Conservation (phyloP, 2,329 filamentous ascomycete species). For the Aciculosporium take region DNA sequence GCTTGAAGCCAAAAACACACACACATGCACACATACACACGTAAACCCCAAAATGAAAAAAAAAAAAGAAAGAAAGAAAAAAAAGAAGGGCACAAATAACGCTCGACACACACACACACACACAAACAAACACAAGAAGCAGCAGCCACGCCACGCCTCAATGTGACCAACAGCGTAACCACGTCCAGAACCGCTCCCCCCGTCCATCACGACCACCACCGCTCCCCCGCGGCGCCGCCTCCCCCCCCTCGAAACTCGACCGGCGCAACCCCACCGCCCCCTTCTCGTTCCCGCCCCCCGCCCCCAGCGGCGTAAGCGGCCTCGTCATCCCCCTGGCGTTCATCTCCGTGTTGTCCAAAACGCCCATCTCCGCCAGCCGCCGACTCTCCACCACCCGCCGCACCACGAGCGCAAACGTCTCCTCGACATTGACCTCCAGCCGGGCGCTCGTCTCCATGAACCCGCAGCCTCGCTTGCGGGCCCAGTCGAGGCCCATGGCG, state of each 20-base stretch:
- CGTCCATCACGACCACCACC: conserved; percentile 29
- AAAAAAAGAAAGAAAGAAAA: background rate
- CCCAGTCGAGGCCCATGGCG: conserved; percentile 62
- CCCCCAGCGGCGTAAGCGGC: conserved; percentile 39
- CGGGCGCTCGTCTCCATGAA: conserved; percentile 85
- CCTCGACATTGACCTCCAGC: conserved; percentile 77
- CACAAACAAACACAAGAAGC: background rate
- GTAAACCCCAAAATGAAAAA: no score
- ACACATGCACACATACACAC: background rate
- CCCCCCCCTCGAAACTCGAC: conserved; percentile 25
- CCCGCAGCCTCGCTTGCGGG: conserved; percentile 54
- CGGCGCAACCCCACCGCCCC: conserved; percentile 31
- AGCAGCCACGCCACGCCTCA: background rate
- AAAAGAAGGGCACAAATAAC: background rate
- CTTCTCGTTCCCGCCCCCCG: conserved; percentile 27
- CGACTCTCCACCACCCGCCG: conserved; percentile 46
- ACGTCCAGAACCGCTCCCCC: conserved; percentile 39
- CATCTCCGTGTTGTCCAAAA: conserved; percentile 25
- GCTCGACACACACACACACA: background rate
- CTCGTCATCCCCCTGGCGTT: conserved; percentile 42
- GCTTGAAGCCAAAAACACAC: background rate
- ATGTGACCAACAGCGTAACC: conserved; percentile 39
- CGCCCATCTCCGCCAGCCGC: conserved; percentile 32
- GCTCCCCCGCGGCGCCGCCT: no score
- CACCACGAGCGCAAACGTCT: conserved; percentile 65